phyloP scores from a whole-genome alignment of 805 yeast genomes.

The Saccharomycopsis sp. region DNA sequence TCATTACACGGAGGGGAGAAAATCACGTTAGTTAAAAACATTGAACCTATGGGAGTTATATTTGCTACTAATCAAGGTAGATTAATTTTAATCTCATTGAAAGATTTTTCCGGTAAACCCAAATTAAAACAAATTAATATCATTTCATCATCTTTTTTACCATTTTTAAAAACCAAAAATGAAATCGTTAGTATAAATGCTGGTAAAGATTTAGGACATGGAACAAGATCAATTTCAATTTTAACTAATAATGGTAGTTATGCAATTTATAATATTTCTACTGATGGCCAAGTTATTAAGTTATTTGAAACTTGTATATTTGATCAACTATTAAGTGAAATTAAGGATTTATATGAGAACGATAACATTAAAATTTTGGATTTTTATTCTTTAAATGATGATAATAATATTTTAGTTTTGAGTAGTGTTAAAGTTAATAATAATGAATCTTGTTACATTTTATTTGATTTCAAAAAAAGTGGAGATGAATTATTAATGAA shows the following conservation, averaged over 20 bases:
- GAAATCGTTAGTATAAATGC: slow-evolving; percentile 49
- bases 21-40: slow-evolving; percentile 43
- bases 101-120: slow-evolving; percentile 62
- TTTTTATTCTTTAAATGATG: slow-evolving; percentile 2
- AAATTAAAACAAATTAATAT: slow-evolving; percentile 23
- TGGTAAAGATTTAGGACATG: slow-evolving; percentile 42
- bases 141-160: slow-evolving; percentile 26
- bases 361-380: slow-evolving; percentile 21
- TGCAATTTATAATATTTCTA: slow-evolving; percentile 38
- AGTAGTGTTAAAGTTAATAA: slow-evolving; percentile 31
- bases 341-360: slow-evolving; percentile 40
- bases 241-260: slow-evolving; percentile 36
- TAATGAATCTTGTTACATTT: slow-evolving; percentile 31
- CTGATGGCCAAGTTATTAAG: slow-evolving; percentile 32
- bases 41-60: slow-evolving; percentile 68
- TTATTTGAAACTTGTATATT: slow-evolving; percentile 28
- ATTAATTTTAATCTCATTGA: slow-evolving; percentile 47
- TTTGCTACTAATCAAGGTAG: slow-evolving; percentile 63
- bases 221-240: slow-evolving; percentile 33
- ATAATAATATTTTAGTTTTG: slow-evolving; percentile 31
- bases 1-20: slow-evolving; percentile 42
- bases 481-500: slow-evolving; percentile 41
- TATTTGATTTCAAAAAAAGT: slow-evolving; percentile 44
- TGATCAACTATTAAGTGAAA: slow-evolving; percentile 28
- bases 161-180: slow-evolving; percentile 22